Evolutionary conservation across 768 basidiomycete species (phyloP).

Genomic region (Boletus huronensis): DNA sequence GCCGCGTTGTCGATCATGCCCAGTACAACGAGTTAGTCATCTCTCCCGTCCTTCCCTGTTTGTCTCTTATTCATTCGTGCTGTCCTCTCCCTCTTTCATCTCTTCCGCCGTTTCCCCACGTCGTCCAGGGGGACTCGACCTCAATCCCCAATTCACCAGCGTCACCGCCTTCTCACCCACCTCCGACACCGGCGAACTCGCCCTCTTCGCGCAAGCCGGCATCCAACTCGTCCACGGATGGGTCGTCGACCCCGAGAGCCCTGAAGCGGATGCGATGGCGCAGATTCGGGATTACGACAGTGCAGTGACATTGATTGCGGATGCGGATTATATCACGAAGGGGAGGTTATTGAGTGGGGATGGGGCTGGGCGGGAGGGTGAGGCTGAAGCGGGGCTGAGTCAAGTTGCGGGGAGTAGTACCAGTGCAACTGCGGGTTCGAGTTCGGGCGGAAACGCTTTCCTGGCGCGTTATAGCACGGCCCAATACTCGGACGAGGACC

Average conservation of each 20-base stretch:
- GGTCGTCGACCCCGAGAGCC: conserved; percentile 45
- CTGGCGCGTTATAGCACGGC: conserved; percentile 7
- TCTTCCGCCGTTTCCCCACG: too few relatives aligned
- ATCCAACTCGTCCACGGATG: conserved; percentile 88
- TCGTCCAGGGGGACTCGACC: conserved; percentile 73
- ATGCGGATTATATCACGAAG: conserved; percentile 70
- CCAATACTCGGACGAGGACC: conserved; percentile 50
- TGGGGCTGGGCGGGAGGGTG: neutral
- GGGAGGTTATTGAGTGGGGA: conserved; percentile 48
- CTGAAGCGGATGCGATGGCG: conserved; percentile 53
- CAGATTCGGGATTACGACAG: conserved; percentile 66
- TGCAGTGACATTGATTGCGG: conserved; percentile 70
- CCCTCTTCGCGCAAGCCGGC: conserved; percentile 78
- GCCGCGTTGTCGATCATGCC: conserved; percentile 41
- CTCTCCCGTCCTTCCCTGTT: neutral
- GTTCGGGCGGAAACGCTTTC: conserved; percentile 1
- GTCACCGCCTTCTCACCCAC: conserved; percentile 64
- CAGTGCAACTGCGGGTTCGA: neutral
- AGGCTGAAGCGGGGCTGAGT: conserved; percentile 18
- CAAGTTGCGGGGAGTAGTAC: neutral
- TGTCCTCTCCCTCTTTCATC: neutral
- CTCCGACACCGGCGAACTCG: conserved; percentile 69
- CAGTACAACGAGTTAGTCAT: conserved; percentile 65
- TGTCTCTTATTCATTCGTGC: neutral
- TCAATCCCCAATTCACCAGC: conserved; percentile 81